Conservation (phyloP, 768 basidiomycete species). For the Termitomyces sp. region DNA sequence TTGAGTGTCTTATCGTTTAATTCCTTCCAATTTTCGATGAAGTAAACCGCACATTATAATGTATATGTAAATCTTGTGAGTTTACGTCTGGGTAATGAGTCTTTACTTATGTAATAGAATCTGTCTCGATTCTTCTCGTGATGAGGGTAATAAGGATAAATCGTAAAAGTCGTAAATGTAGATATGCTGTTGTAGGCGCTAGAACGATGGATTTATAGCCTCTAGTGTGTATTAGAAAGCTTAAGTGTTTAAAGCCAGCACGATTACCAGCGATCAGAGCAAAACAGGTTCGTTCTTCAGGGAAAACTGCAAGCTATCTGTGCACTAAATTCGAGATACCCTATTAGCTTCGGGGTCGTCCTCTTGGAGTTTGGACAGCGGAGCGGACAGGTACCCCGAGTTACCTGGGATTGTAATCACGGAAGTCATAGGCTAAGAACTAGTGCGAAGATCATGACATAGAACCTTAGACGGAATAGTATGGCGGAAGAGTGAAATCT, state of each 20-base stretch:
- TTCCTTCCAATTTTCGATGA: conserved; percentile 4
- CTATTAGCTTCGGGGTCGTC: not conserved
- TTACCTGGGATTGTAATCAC: too few species aligned
- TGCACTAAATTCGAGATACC: not conserved
- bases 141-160: too few species aligned
- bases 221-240: too few species aligned
- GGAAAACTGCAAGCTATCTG: not conserved
- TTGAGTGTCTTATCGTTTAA: conserved; percentile 11
- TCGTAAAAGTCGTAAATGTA: too few species aligned
- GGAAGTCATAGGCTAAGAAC: not conserved
- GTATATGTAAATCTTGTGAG: not conserved
- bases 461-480: too few species aligned
- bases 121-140: not conserved
- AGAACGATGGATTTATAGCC: too few species aligned
- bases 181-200: not conserved
- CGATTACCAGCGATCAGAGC: not conserved
- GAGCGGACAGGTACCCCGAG: not conserved
- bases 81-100: not conserved
- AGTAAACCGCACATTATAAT: not conserved
- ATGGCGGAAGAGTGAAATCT: too few species aligned
- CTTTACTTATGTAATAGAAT: not conserved
- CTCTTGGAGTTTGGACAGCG: not conserved
- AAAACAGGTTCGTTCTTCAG: not conserved
- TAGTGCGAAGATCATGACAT: too few species aligned
- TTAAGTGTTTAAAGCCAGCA: not conserved